Base-by-base conservation (phyloP, 2,329 filamentous ascomycete genomes). In the Phyllosticta citribraziliensis region DNA sequence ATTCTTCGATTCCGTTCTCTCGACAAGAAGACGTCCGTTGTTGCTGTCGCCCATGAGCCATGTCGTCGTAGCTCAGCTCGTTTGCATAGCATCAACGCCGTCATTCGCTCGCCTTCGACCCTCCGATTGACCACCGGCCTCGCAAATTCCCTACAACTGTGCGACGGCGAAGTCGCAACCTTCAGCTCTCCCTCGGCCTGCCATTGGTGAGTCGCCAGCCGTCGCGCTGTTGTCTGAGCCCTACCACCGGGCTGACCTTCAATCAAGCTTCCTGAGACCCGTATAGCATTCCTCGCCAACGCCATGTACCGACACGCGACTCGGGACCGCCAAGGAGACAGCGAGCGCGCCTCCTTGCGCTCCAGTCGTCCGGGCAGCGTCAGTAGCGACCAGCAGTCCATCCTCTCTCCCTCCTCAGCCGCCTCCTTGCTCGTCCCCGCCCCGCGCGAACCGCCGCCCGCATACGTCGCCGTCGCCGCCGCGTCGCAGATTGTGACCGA, bases 401-500 rank as follows among this genome's bases (percentile, higher is more conserved):
- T 81, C 64, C 79, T 82, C 64, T 77, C 81, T 68, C 64, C 70
- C 70, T 58, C 66, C 67, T 60, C 68, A 78, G 75, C 72, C 77
- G 81, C 68, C 75, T 88, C 56, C 80, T 84, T 73, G 83, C 85
- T 55, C 54, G 88, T 89, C 58, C 88, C 90, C 19, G 72, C 83
- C 35, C 78, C 79, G 56, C 82, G 93, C 62, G 86, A 86, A 54
- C 94, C 93, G 10, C 80, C 88, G 66, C 87, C 94, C 30, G 89
- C 86, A 19, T 99, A 95, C 75, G 92, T 99, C 69, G 92, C 93
- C 55, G 81, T 85, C 33, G 88, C 91, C 54, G 91, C 93, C 62
- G 94, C 93, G 57, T 91, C 90, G 19, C 91, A 97, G 72, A 93
- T 96, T 64, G 87, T 97, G 67, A 93, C 90, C 62, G 91, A 91